Evolutionary conservation across 2,329 filamentous ascomycete genomes (phyloP), one percentile per base, ranked within the genome.

Genomic region (Ambrosiella beaveri): DNA sequence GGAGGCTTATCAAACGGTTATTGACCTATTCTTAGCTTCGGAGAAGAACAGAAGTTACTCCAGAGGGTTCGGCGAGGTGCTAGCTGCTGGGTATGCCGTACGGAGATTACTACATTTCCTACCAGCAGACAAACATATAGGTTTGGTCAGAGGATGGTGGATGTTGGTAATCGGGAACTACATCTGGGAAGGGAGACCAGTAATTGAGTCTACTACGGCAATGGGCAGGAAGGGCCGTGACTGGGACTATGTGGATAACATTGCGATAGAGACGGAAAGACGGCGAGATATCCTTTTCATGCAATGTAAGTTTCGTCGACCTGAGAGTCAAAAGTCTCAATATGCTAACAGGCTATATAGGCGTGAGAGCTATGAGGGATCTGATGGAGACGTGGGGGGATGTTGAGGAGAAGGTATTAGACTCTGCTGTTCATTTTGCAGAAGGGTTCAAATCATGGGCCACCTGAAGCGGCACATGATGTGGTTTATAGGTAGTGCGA

Each of bases 131-230:
- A 84, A 83, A 64, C 91, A 95, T 64, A 68, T 88, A 51, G 73
- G 73, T 19, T 72, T 98, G 3, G 75, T 97, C 7, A 76, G 86
- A 44, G 83, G 95, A 68, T 97, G 93, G 89, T 95, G 88, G 86
- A 72, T 98, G 4, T 78, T 95, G 47, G 81, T 85, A 0, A 69
- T 96, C 47, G 79, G 82, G 0, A 78, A 90, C 9, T 97, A 93
- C 66, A 80, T 95, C 57, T 72, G 82, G 1, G 84, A 87, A 65
- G 71, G 85, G 35, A 77, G 91, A 17, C 93, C 90, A 0, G 72
- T 75, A 59, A 80, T 95, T 59, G 77, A 85, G 57, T 71, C 79
- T n/a, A 78, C 79, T n/a, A 78, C 84, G 59, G 75, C 77, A 36
- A 76, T 93, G 73, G 80, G 88, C 50, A 64, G 81, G n/a, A 75